phyloP scores from a whole-genome alignment of 1,139 yeast genomes.

The Geotrichum europaeum region DNA sequence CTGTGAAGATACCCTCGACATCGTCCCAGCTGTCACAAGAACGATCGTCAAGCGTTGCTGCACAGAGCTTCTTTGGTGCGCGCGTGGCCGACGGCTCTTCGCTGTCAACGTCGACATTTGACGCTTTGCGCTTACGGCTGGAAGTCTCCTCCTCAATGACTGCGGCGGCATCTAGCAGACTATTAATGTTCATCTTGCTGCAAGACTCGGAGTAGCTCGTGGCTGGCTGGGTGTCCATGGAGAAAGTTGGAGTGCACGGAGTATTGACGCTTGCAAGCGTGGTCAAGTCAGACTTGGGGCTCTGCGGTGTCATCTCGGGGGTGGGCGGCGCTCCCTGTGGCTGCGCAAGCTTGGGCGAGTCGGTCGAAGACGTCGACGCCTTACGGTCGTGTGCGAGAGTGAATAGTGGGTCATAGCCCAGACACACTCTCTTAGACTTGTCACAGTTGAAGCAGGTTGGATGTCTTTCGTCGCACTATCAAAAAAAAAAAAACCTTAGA shows the following conservation, averaged over 20 bases:
- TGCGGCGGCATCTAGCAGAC: conserved; percentile 30
- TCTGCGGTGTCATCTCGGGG: background rate
- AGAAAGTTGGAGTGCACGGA: background rate
- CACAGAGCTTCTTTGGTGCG: background rate
- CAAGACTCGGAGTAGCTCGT: background rate
- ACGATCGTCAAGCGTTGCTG: background rate
- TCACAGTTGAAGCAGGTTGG: conserved; percentile 72
- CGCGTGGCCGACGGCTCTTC: background rate
- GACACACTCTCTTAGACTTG: conserved; percentile 60
- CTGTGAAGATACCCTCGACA: conserved; percentile 12
- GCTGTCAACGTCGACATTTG: background rate
- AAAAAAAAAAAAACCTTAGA: background rate
- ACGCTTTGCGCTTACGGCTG: background rate
- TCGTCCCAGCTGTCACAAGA: conserved; percentile 13
- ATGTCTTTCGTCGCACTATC: conserved; percentile 60
- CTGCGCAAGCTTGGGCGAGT: background rate
- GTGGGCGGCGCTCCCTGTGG: background rate
- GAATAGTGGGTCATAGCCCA: conserved; percentile 51
- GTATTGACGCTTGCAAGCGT: background rate
- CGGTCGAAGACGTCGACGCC: background rate
- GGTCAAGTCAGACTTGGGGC: background rate
- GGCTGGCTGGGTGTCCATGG: background rate
- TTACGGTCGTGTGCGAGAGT: conserved; percentile 21
- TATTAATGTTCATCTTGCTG: conserved; percentile 26
- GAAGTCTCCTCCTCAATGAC: conserved; percentile 19